A percentile compares a stretch with the other conserved stretches of the same genome.
Conservation (phyloP, 2,329 filamentous ascomycete genomes). For the Ramularia endophylla region DNA sequence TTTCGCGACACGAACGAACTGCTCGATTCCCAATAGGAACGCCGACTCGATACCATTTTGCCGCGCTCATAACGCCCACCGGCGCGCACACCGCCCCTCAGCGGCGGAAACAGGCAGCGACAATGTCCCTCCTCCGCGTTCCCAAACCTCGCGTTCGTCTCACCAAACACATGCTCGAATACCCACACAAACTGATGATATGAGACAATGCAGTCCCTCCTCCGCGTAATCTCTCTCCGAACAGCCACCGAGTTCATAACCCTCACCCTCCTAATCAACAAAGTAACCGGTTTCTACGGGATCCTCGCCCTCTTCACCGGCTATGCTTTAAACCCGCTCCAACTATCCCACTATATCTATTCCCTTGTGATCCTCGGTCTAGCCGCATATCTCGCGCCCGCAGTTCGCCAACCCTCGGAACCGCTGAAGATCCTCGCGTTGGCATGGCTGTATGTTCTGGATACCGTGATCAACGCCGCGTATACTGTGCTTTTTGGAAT, state of each 20-base stretch:
- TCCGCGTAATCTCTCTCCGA: conserved; percentile 78
- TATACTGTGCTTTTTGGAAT: conserved; percentile 79
- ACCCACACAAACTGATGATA: neutral
- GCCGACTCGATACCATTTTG: no score
- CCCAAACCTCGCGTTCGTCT: conserved; percentile 12
- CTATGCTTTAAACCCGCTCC: conserved; percentile 72
- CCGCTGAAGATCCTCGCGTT: conserved; percentile 72
- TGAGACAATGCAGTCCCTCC: conserved; percentile 58
- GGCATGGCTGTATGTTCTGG: conserved; percentile 78
- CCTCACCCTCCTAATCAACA: conserved; percentile 81
- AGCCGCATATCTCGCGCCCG: conserved; percentile 65
- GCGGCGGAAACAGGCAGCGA: no score
- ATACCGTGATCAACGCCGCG: conserved; percentile 72
- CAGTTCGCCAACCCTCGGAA: conserved; percentile 53
- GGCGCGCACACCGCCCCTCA: no score
- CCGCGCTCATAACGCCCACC: no score
- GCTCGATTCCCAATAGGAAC: no score
- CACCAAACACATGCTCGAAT: neutral
- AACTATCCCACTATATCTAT: conserved; percentile 89
- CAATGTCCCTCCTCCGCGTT: conserved; percentile 15
- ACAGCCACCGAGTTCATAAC: conserved; percentile 82
- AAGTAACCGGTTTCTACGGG: conserved; percentile 84
- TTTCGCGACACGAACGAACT: no score
- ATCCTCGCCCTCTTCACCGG: conserved; percentile 84
- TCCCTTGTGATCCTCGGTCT: conserved; percentile 65